These are phyloP conservation scores for Clathrus columnatus DNA, from an alignment of 768 basidiomycete species.

Conservation along the genomic window DNA sequence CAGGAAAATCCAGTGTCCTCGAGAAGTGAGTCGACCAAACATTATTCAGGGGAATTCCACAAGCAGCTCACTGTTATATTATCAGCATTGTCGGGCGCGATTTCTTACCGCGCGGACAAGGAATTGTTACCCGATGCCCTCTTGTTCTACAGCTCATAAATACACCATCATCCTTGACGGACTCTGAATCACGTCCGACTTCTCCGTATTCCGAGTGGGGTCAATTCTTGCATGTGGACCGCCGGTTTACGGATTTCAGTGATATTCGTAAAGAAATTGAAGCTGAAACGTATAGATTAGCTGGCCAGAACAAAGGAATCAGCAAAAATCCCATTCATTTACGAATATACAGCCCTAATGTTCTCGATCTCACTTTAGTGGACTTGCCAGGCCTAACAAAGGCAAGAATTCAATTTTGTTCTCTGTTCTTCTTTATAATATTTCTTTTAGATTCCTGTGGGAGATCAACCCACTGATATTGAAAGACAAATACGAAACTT, in stretches of 20 bases:
- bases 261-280: conserved; percentile 97
- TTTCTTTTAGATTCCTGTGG: conserved; percentile 70
- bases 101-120: conserved; percentile 80
- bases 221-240: conserved; percentile 95
- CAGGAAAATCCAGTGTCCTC: conserved; percentile 92
- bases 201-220: conserved; percentile 70
- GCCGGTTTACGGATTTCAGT: conserved; percentile 90
- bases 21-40: conserved; percentile 64
- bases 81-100: conserved; percentile 87
- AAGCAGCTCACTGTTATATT: neutral
- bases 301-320: conserved; percentile 98
- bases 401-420: conserved; percentile 34
- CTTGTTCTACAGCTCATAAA: conserved; percentile 94
- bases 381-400: conserved; percentile 97
- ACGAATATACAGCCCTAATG: conserved; percentile 91
- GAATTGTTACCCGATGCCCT: conserved; percentile 94
- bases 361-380: conserved; percentile 91
- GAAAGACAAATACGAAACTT: conserved; percentile 92
- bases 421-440: neutral
- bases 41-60: neutral
- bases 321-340: conserved; percentile 94
- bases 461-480: conserved; percentile 96
- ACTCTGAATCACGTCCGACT: conserved; percentile 32
- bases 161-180: conserved; percentile 56
- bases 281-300: conserved; percentile 93